These are phyloP conservation scores for Sinapis alba DNA, from an alignment of 441 rosid genomes.

Conservation along the genomic window DNA sequence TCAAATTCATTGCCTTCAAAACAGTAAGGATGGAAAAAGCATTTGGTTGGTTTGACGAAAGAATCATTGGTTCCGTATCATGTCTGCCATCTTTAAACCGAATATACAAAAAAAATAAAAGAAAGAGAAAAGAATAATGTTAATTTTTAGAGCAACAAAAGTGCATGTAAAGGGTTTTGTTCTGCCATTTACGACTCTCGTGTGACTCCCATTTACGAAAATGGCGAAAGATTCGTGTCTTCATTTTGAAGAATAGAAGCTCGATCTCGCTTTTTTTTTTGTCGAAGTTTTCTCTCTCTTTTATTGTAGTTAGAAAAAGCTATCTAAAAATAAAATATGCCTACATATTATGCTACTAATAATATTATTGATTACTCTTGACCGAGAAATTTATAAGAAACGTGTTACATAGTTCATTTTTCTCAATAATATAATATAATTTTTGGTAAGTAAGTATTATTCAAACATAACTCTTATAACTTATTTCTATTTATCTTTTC, in stretches of 20 bases:
- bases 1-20: conserved; percentile 10
- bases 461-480: not conserved
- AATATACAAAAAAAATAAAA: not conserved
- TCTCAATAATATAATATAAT: not conserved
- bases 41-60: conserved; percentile 32
- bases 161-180: conserved; percentile 16
- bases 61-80: conserved; percentile 17
- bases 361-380: not conserved
- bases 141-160: not conserved
- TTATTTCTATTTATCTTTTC: not conserved
- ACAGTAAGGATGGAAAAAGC: not conserved
- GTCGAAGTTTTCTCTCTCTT: not conserved
- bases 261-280: not conserved
- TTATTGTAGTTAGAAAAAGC: not conserved
- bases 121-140: not conserved
- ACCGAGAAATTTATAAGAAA: not conserved
- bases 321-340: not conserved
- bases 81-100: conserved; percentile 25
- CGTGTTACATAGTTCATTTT: not conserved
- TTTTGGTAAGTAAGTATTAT: not conserved
- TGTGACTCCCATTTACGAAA: conserved; percentile 13
- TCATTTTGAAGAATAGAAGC: conserved; percentile 28
- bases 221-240: conserved; percentile 31
- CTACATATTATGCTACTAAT: not conserved
- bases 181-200: conserved; percentile 36